Percentiles rank a stretch among this genome's conserved stretches.
phyloP scores from a whole-genome alignment of 306 rosid species.

The Geum urbanum region DNA sequence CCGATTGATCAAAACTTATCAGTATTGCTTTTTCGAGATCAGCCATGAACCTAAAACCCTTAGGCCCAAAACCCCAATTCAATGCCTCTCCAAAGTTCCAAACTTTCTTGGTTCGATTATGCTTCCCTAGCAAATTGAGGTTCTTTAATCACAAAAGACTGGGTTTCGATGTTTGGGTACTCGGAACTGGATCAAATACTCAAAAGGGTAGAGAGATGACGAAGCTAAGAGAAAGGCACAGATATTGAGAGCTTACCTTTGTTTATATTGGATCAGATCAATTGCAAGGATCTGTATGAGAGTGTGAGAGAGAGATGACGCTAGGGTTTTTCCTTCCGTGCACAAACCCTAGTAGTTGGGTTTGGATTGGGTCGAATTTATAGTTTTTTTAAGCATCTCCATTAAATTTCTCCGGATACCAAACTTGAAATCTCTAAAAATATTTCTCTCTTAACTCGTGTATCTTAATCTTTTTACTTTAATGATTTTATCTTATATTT shows the following conservation, averaged over 20 bases:
- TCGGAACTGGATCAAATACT: neutral
- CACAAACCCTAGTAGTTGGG: conserved; percentile 17
- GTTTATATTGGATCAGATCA: conserved; percentile 31
- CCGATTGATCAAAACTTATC: conserved; percentile 78
- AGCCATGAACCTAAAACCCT: conserved; percentile 50
- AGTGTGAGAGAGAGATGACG: conserved; percentile 20
- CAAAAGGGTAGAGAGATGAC: neutral
- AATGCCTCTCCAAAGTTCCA: conserved; percentile 26
- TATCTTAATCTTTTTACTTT: no score
- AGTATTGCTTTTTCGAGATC: conserved; percentile 86
- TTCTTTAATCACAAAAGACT: neutral
- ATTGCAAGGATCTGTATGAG: conserved; percentile 25
- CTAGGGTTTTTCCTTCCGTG: conserved; percentile 16
- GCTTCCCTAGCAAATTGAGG: conserved; percentile 2
- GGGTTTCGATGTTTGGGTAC: conserved; percentile 15
- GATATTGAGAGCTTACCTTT: conserved; percentile 33
- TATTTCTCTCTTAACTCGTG: no score
- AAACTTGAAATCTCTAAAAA: no score
- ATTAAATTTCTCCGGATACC: no score
- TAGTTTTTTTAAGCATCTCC: conserved; percentile 19
- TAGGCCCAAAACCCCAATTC: conserved; percentile 19
- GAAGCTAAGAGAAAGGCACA: conserved; percentile 6
- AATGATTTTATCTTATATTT: no score
- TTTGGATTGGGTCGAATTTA: conserved; percentile 23
- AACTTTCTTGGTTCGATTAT: conserved; percentile 21